Evolutionary conservation across 2,329 filamentous ascomycete species (phyloP).

Genomic region (Fusarium begoniae): DNA sequence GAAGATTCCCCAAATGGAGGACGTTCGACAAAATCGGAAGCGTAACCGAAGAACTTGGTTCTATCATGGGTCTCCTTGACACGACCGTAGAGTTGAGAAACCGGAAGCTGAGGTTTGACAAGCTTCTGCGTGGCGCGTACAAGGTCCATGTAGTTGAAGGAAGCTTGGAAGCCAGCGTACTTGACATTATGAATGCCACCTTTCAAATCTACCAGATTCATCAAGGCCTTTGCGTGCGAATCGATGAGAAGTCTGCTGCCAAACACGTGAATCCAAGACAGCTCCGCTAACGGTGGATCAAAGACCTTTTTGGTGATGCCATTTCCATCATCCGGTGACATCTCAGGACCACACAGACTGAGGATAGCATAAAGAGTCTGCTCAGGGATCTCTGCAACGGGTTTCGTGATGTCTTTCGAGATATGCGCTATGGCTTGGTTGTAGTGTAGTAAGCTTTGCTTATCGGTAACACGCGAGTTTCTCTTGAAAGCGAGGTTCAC

Average conservation of each 20-base stretch:
- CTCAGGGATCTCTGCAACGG: background rate
- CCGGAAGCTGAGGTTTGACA: background rate
- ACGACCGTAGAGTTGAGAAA: background rate
- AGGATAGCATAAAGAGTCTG: constrained; percentile 13
- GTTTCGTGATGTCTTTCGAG: background rate
- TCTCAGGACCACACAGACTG: background rate
- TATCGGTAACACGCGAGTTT: background rate
- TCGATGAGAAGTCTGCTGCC: background rate
- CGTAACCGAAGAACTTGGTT: background rate
- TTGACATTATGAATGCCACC: background rate
- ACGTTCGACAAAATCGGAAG: background rate
- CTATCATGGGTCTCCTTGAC: background rate
- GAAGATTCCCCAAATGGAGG: too few relatives aligned
- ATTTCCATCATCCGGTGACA: background rate
- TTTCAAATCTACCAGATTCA: background rate
- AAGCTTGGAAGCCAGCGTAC: background rate
- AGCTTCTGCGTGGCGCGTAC: background rate
- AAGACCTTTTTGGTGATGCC: background rate
- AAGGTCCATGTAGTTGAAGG: constrained; percentile 13
- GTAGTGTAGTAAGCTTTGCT: background rate
- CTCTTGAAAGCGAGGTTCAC: background rate
- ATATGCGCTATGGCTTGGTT: background rate
- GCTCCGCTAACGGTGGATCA: background rate
- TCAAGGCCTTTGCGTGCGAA: background rate
- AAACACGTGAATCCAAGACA: constrained; percentile 11